Base-by-base conservation (phyloP, 306 rosid species). In the Prunus campanulata region DNA sequence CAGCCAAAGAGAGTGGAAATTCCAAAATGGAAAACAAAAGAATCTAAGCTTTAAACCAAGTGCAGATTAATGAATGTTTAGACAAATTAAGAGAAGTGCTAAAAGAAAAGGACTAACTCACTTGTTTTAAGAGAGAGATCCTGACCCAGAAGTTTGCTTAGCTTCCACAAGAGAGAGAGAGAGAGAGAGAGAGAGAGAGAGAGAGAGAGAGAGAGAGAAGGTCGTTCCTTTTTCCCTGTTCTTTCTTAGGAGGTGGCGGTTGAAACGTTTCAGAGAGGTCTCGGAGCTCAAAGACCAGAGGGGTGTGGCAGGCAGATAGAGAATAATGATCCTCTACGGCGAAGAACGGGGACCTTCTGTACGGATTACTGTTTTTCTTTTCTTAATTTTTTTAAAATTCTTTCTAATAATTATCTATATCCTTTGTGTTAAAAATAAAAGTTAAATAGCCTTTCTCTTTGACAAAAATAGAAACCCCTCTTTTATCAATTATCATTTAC, bases 111-210 rank as follows among this genome's bases (percentile, higher is more conserved):
- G 55, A 64, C 29, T 5, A 19, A 27, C 79, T 66, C 67, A 76
- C 79, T 62, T 62, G 32, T 15, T 5, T 60, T 72, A 12, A 56
- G 61, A 61, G 74, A 50, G 12, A 6, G 61, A 70, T 78, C 63
- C 39, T 9, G 25, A 42, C 49, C 65, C 18, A 49, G 4, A 1
- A 49, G 39, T 20, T 54, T 42, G 60, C 51, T 39, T 39, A 24
- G 25, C 16, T 20, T 71, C 66, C 24, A 49, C 19, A 49, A 25
- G 2, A 20, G 46, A 39, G 30, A 35, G 13, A 44, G 11, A 27
- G 13, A 11, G 44, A 20, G 46, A 39, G 20, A 39, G 42, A 35
- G 42, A 6, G 39, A 5, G 1, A 5, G 1, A 32, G 4, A 55
- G 35, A 66, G 39, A 24, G 24, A 24, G 39, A 32, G 39, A 5